These are phyloP conservation scores for Zangia roseola DNA, from an alignment of 768 basidiomycete genomes.

Conservation along the genomic window DNA sequence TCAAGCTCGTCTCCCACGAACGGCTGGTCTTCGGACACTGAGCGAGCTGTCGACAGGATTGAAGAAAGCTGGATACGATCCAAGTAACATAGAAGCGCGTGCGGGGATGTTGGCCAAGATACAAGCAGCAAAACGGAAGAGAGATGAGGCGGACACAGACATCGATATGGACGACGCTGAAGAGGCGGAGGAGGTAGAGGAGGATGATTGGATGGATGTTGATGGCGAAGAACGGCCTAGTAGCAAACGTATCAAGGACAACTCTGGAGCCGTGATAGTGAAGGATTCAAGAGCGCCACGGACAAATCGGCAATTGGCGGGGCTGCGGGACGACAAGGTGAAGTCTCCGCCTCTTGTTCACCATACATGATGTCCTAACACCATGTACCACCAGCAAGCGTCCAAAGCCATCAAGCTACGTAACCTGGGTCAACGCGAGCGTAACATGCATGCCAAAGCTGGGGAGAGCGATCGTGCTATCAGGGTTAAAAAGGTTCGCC, in stretches of 20 bases:
- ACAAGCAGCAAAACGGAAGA: slow-evolving; percentile 61
- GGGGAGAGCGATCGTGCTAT: slow-evolving; percentile 87
- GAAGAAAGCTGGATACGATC: slow-evolving; percentile 87
- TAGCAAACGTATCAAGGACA: slow-evolving; percentile 61
- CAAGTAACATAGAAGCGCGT: slow-evolving; percentile 84
- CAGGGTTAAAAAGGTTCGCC: slow-evolving; percentile 74
- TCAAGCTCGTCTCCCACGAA: slow-evolving; percentile 73
- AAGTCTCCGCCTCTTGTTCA: background rate
- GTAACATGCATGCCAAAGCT: slow-evolving; percentile 87
- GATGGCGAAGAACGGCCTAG: slow-evolving; percentile 50
- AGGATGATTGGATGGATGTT: slow-evolving; percentile 54
- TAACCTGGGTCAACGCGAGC: slow-evolving; percentile 81
- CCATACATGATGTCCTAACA: background rate
- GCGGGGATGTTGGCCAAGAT: slow-evolving; percentile 79
- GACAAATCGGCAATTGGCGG: slow-evolving; percentile 72
- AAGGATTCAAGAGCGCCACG: slow-evolving; percentile 56
- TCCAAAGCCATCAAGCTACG: slow-evolving; percentile 78
- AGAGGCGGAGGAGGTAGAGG: slow-evolving; percentile 37
- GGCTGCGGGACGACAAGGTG: slow-evolving; percentile 75
- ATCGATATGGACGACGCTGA: slow-evolving; percentile 57
- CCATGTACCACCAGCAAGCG: slow-evolving; percentile 56
- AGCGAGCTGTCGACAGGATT: slow-evolving; percentile 76
- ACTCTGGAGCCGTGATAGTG: slow-evolving; percentile 55
- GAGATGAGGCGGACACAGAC: slow-evolving; percentile 50
- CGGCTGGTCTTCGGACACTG: slow-evolving; percentile 61